Base-by-base conservation (phyloP, 2,329 filamentous ascomycete species). In the Tolypocladium capitatum region DNA sequence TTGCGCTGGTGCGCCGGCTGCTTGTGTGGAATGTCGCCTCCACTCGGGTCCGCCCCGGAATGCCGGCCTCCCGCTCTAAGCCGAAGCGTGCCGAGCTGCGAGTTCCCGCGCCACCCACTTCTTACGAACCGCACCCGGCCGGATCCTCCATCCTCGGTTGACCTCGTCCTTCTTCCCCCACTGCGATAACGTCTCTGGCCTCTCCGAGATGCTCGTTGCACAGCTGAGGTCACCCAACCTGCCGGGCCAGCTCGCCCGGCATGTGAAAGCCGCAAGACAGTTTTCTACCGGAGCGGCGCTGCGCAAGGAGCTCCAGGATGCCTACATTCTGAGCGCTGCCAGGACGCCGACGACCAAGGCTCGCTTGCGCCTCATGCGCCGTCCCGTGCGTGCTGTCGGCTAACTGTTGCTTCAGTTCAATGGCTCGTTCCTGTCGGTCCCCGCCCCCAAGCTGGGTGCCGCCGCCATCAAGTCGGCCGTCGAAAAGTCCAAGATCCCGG, bases 281-380 rank as follows among this genome's bases (percentile, higher is more conserved):
- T 77, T 78, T 57, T 75, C 74, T 33, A 68, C 66, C 14, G 61
- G 64, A 46, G 50, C 65, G 36, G 57, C 63, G n/a, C 60, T 71
- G 33, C 66, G 65, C 51, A 71, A 82, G 66, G 84, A 94, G 62
- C 77, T 95, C 47, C 83, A 86, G 60, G 89, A 96, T 65, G 91
- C 86, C 43, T 98, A 97, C 68, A 97, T 98, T 56, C 68, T 98
- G 53, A 90, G 88, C 61, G 92, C 86, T 11, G 79, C 90, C 16
- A 78, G 92, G 58, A 98, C 92, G 45, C 91, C 92, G 2, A 94
- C 87, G 18, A 86, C 82, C 55, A 94, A 92, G 73, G 90, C 92
- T 65, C 45, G 52, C 48, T 43, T 4, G 16, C 32, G 2, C 20
- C 3, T 1, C 46, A 14, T 14, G 2, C 16, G 10, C 4, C 8